A percentile compares a stretch with the other conserved stretches of the same genome.
Conservation (phyloP, 2,329 filamentous ascomycete species). For the Cadophora luteo-olivacea region DNA sequence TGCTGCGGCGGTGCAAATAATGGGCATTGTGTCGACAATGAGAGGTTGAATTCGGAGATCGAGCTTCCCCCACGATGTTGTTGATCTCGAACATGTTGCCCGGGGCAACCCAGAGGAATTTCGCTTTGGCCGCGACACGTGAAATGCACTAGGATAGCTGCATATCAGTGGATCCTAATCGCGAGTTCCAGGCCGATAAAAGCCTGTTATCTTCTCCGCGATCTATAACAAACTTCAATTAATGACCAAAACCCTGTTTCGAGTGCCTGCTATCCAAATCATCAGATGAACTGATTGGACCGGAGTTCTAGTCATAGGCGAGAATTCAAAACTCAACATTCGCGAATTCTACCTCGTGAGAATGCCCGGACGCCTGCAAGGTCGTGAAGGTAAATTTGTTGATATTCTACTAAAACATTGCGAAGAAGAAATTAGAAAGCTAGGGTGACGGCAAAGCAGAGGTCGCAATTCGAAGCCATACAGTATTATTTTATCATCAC, state of each 20-base stretch:
- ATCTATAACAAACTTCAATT: not conserved
- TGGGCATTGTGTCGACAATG: conserved; percentile 30
- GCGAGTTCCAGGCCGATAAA: not conserved
- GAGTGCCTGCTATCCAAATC: not conserved
- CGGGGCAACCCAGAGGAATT: not conserved
- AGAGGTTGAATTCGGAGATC: conserved; percentile 14
- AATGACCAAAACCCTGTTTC: not conserved
- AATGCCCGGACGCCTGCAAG: too few relatives aligned
- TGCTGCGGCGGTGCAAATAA: conserved; percentile 31
- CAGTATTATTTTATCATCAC: too few relatives aligned
- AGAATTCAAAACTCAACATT: not conserved
- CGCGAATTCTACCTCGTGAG: too few relatives aligned
- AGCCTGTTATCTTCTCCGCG: conserved; percentile 10
- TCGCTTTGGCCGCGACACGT: not conserved
- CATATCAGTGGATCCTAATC: conserved; percentile 13
- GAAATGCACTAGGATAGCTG: conserved; percentile 3
- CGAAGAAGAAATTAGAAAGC: too few relatives aligned
- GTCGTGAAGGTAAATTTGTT: too few relatives aligned
- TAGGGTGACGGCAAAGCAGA: too few relatives aligned
- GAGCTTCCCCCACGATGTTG: conserved; percentile 16
- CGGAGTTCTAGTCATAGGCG: not conserved
- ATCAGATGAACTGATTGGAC: not conserved
- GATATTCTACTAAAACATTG: too few relatives aligned
- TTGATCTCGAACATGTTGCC: conserved; percentile 19
- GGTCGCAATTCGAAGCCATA: too few relatives aligned